A percentile compares a stretch with the other conserved stretches of the same genome.
Evolutionary conservation across 1,284 basidiomycete species (phyloP).

Genomic region (Austroboletus niveus): DNA sequence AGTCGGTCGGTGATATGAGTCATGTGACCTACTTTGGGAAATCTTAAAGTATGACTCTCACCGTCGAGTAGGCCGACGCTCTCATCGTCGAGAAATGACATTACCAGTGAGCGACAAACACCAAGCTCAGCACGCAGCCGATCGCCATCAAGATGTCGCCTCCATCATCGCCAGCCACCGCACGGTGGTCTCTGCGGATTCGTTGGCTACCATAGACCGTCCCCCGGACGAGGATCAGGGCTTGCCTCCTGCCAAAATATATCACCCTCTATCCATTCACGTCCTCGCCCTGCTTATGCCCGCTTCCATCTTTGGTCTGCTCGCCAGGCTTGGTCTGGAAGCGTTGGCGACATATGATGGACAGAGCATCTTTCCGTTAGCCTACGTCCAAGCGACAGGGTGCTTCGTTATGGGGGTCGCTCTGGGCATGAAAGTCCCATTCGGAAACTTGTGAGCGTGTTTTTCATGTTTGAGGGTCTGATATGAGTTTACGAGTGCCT

Average conservation of each 20-base stretch:
- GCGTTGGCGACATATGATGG: constrained; percentile 75
- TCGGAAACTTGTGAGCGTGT: constrained; percentile 70
- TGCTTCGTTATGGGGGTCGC: constrained; percentile 91
- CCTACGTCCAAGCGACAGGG: constrained; percentile 87
- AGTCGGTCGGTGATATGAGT: neutral
- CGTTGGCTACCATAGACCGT: constrained; percentile 50
- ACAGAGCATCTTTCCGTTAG: constrained; percentile 75
- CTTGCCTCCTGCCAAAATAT: constrained; percentile 45
- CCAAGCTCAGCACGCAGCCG: neutral
- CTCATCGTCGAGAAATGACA: neutral
- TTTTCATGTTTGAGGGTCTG: constrained; percentile 1
- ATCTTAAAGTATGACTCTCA: too few relatives aligned
- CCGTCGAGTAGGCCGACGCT: neutral
- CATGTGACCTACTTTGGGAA: neutral
- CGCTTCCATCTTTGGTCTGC: constrained; percentile 74
- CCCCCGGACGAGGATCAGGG: constrained; percentile 48
- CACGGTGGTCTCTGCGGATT: constrained; percentile 36
- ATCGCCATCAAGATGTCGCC: constrained; percentile 29
- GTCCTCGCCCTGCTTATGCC: constrained; percentile 74
- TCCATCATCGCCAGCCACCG: constrained; percentile 36
- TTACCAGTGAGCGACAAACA: constrained; percentile 4
- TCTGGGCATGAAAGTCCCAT: constrained; percentile 64
- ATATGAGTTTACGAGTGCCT: constrained; percentile 7
- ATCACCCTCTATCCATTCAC: constrained; percentile 59
- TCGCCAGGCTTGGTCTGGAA: constrained; percentile 73